Evolutionary conservation across 2,329 filamentous ascomycete species (phyloP).

Genomic region (Falciphora oryzae): DNA sequence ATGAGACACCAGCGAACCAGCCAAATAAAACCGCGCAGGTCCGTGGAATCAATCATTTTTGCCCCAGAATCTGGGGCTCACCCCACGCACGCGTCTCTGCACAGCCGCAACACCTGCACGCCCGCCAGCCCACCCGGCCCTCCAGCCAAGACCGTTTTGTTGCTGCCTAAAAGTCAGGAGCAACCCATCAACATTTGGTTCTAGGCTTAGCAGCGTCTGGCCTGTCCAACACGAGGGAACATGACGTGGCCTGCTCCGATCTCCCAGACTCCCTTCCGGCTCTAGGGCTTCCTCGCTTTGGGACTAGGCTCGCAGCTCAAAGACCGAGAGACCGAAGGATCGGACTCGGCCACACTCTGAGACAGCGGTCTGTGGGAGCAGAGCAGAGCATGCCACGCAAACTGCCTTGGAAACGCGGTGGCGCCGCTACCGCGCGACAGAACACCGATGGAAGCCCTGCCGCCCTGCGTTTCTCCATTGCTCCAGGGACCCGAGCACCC

Average conservation of each 20-base stretch:
- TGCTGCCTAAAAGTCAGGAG: not conserved
- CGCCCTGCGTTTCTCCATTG: too few species aligned
- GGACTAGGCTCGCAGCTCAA: not conserved
- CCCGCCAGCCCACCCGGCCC: not conserved
- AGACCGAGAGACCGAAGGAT: not conserved
- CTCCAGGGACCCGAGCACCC: not conserved
- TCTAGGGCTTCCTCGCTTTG: not conserved
- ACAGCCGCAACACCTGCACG: not conserved
- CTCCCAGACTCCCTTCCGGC: not conserved
- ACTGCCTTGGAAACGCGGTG: slow-evolving; percentile 16
- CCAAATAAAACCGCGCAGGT: not conserved
- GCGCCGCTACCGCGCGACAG: not conserved
- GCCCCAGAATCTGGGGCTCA: not conserved
- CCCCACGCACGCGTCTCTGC: not conserved
- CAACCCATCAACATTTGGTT: not conserved
- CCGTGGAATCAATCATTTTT: too few species aligned
- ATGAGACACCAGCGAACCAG: too few species aligned
- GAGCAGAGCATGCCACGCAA: slow-evolving; percentile 17
- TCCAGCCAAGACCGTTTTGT: not conserved
- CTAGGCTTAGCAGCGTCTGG: not conserved
- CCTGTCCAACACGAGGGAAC: not conserved
- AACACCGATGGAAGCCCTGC: not conserved
- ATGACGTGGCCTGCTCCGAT: not conserved
- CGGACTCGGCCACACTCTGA: not conserved
- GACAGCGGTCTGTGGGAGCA: not conserved